Percentiles rank a stretch among this genome's conserved stretches.
Evolutionary conservation across 495 filamentous ascomycete species (phyloP).

Genomic region (Halenospora varia): DNA sequence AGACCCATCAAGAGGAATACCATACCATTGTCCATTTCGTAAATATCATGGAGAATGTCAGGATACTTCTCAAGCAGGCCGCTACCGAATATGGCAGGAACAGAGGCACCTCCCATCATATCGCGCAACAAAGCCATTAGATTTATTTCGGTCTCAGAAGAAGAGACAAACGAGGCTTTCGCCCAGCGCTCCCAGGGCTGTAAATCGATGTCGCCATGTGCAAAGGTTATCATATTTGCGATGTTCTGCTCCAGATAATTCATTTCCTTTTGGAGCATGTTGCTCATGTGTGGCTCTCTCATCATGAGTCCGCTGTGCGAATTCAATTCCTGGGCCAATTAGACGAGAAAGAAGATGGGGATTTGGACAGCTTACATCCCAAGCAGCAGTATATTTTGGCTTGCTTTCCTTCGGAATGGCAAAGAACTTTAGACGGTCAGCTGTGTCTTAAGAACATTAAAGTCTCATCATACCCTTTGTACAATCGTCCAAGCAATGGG

Average conservation of each 20-base stretch:
- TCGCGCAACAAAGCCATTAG: constrained; percentile 50
- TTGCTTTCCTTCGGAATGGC: constrained; percentile 32
- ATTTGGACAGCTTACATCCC: constrained; percentile 10
- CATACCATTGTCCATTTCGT: constrained; percentile 51
- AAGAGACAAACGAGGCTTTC: constrained; percentile 30
- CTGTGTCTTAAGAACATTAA: not conserved
- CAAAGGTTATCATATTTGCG: constrained; percentile 54
- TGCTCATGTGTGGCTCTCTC: constrained; percentile 38
- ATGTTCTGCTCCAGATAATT: constrained; percentile 39
- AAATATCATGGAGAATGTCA: constrained; percentile 47
- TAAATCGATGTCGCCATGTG: constrained; percentile 56
- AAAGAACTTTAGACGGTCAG: constrained; percentile 40
- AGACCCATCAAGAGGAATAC: constrained; percentile 45
- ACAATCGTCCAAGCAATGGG: constrained; percentile 37
- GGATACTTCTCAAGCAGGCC: constrained; percentile 53
- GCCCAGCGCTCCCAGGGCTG: constrained; percentile 54
- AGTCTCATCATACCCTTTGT: constrained; percentile 5
- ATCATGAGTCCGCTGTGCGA: constrained; percentile 37
- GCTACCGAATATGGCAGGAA: constrained; percentile 49
- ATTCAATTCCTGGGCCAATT: constrained; percentile 32
- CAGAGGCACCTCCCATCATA: constrained; percentile 49
- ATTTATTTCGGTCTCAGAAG: constrained; percentile 40
- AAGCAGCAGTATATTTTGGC: constrained; percentile 10
- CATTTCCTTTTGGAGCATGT: constrained; percentile 33
- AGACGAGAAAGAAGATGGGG: constrained; percentile 22